Percentiles rank a stretch among this genome's conserved stretches.
Evolutionary conservation across 805 yeast species (phyloP).

Genomic region (Candida insectorum): DNA sequence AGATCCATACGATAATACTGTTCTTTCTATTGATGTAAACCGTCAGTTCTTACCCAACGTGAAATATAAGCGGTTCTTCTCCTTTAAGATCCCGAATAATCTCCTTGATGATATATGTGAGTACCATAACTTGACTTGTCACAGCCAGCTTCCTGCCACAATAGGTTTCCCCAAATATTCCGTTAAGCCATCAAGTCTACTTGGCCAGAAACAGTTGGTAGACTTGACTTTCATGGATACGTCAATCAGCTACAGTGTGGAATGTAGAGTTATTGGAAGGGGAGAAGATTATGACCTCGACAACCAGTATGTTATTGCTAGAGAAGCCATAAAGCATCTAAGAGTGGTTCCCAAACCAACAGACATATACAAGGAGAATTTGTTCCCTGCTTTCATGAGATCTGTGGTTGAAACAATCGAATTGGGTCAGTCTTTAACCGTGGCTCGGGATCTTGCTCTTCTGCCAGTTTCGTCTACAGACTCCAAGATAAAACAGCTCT

Average conservation of each 20-base stretch:
- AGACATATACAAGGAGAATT: constrained; percentile 14
- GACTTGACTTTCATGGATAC: constrained; percentile 37
- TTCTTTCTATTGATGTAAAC: constrained; percentile 33
- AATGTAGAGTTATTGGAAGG: constrained; percentile 39
- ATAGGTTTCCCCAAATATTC: constrained; percentile 29
- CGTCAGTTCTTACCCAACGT: constrained; percentile 34
- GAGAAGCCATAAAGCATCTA: constrained; percentile 28
- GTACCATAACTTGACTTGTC: constrained; percentile 29
- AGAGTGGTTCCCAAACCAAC: constrained; percentile 33
- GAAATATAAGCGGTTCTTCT: constrained; percentile 40
- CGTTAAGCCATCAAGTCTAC: constrained; percentile 21
- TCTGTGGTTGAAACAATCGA: constrained; percentile 19
- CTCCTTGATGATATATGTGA: constrained; percentile 40
- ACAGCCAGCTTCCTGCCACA: constrained; percentile 36
- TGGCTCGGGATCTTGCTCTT: constrained; percentile 3
- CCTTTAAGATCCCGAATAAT: constrained; percentile 40
- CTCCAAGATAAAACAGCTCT: constrained; percentile 24
- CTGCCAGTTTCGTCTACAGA: constrained; percentile 21
- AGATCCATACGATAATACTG: constrained; percentile 38
- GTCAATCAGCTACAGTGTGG: constrained; percentile 32
- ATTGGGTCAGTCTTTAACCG: constrained; percentile 5
- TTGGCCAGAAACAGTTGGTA: constrained; percentile 22
- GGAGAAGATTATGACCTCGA: constrained; percentile 30
- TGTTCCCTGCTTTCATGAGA: constrained; percentile 32
- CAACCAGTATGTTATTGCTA: constrained; percentile 37